Percentiles rank a stretch among this genome's conserved stretches.
These are phyloP conservation scores for Globisporangium solare DNA, from an alignment of 352 stramenopile genomes.

Conservation along the genomic window DNA sequence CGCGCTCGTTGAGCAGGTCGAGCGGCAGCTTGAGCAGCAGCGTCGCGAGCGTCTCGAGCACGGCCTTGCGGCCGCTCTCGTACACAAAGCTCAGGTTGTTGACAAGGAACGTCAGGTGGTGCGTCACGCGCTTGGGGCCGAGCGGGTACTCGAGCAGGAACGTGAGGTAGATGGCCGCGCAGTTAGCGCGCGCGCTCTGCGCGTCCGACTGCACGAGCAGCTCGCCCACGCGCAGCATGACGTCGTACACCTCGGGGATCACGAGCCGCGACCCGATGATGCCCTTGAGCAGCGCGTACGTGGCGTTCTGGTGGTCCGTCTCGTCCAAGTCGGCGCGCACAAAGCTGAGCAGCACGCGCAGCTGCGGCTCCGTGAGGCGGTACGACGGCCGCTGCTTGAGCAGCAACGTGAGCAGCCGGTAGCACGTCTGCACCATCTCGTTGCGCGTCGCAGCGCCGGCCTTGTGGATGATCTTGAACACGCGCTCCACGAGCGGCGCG, in stretches of 20 bases:
- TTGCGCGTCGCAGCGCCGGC: constrained; percentile 88
- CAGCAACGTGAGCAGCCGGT: constrained; percentile 90
- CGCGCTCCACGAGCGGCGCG: constrained; percentile 80
- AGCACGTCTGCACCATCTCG: constrained; percentile 95
- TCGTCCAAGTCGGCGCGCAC: constrained; percentile 90
- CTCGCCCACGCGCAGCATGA: constrained; percentile 93
- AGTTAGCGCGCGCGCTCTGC: constrained; percentile 78
- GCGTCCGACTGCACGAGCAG: constrained; percentile 92
- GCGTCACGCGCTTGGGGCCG: constrained; percentile 89
- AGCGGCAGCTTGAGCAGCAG: constrained; percentile 91
- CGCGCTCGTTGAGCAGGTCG: constrained; percentile 88
- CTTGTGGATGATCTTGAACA: constrained; percentile 91
- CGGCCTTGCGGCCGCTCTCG: constrained; percentile 90
- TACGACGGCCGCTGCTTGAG: constrained; percentile 64
- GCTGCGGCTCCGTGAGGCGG: constrained; percentile 61
- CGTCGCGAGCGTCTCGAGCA: constrained; percentile 85
- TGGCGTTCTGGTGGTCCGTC: constrained; percentile 93
- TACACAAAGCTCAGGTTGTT: constrained; percentile 96
- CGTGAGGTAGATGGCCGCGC: constrained; percentile 72
- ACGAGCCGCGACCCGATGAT: constrained; percentile 89
- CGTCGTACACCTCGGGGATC: constrained; percentile 94
- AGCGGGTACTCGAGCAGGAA: constrained; percentile 97
- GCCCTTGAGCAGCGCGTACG: constrained; percentile 91
- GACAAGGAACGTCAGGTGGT: constrained; percentile 93
- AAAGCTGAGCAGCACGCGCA: constrained; percentile 89